Percentiles rank a stretch among this genome's conserved stretches.
Evolutionary conservation across 805 yeast genomes (phyloP).

Genomic region (Zygosaccharomyces lentus): DNA sequence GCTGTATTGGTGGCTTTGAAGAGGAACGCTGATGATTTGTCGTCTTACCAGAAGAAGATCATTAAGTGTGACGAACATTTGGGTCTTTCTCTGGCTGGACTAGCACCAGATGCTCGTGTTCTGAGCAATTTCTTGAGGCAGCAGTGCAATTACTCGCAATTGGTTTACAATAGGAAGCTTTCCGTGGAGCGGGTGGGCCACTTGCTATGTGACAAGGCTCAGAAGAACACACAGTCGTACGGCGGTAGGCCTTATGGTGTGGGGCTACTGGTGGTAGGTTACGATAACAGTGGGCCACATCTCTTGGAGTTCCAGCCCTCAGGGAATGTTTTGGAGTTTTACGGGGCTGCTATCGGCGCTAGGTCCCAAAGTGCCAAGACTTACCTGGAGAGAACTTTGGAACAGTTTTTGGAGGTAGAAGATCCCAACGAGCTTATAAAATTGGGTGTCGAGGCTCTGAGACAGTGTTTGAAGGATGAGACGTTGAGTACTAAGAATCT

Average conservation of each 20-base stretch:
- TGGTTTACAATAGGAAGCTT: slow-evolving; percentile 82
- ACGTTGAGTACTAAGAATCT: slow-evolving; percentile 82
- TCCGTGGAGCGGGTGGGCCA: slow-evolving; percentile 78
- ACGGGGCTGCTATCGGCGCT: slow-evolving; percentile 96
- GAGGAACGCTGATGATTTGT: slow-evolving; percentile 95
- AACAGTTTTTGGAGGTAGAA: slow-evolving; percentile 54
- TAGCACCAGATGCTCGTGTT: slow-evolving; percentile 97
- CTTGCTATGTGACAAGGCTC: slow-evolving; percentile 93
- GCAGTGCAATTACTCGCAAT: slow-evolving; percentile 81
- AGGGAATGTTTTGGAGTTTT: slow-evolving; percentile 86
- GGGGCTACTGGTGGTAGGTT: slow-evolving; percentile 84
- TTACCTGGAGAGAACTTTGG: slow-evolving; percentile 81
- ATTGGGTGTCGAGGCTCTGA: slow-evolving; percentile 82
- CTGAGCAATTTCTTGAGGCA: slow-evolving; percentile 83
- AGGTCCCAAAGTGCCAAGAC: slow-evolving; percentile 98
- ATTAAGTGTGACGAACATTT: slow-evolving; percentile 88
- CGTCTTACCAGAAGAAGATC: slow-evolving; percentile 92
- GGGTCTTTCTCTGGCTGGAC: slow-evolving; percentile 94
- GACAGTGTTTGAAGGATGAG: slow-evolving; percentile 94
- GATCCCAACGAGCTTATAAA: slow-evolving; percentile 70
- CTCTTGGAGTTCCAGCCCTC: slow-evolving; percentile 93
- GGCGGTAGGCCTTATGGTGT: slow-evolving; percentile 99
- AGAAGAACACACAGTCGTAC: slow-evolving; percentile 89
- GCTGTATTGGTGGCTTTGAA: slow-evolving; percentile 92
- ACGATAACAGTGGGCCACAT: slow-evolving; percentile 93